Conservation (phyloP, 2,329 filamentous ascomycete genomes). For the Paraphoma sp. region DNA sequence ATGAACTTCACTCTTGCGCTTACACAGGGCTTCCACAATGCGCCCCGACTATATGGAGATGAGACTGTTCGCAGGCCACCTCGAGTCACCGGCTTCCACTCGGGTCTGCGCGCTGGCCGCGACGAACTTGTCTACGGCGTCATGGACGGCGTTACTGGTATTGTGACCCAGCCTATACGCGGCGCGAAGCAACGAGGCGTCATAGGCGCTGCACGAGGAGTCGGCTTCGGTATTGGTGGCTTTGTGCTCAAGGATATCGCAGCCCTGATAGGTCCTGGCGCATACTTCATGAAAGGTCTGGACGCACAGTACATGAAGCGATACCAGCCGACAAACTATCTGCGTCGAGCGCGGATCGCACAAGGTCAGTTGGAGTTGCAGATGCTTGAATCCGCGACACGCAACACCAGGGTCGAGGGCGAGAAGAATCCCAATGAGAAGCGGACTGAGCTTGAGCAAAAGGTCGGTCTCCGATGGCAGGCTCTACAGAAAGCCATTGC, state of each 20-base stretch:
- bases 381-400: conserved; percentile 20
- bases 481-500: conserved; percentile 27
- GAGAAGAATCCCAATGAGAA: conserved; percentile 16
- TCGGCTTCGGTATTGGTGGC: conserved; percentile 69
- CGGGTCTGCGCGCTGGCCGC: conserved; percentile 65
- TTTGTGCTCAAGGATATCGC: conserved; percentile 70
- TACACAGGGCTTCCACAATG: conserved; percentile 74
- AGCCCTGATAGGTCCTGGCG: conserved; percentile 65
- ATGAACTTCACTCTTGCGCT: conserved; percentile 67
- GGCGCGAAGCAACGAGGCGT: conserved; percentile 64
- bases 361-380: conserved; percentile 56
- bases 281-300: conserved; percentile 69
- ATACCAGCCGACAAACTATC: conserved; percentile 59
- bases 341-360: conserved; percentile 65
- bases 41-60: conserved; percentile 73
- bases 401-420: conserved; percentile 9
- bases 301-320: conserved; percentile 65
- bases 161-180: conserved; percentile 65
- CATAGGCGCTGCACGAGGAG: conserved; percentile 59
- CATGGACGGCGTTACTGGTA: conserved; percentile 69
- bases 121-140: conserved; percentile 69
- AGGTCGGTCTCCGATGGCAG: conserved; percentile 31
- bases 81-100: conserved; percentile 69
- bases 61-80: conserved; percentile 69
- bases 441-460: conserved; percentile 40